A percentile compares a stretch with the other conserved stretches of the same genome.
These are phyloP conservation scores for Rhododendron vialii DNA, from an alignment of 148 eudicot genomes.

Conservation along the genomic window DNA sequence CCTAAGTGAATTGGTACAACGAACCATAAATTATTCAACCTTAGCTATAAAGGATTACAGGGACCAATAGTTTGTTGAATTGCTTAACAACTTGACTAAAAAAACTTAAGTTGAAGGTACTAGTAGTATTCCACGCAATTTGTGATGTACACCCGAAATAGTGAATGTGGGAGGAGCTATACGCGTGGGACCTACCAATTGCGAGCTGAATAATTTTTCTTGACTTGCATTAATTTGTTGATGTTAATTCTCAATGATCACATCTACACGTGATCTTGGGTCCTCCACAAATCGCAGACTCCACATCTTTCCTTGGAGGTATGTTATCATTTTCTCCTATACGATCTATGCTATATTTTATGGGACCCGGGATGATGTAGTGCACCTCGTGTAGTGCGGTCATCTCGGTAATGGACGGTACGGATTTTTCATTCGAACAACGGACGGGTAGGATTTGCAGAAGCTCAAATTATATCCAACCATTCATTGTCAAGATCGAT, in stretches of 20 bases:
- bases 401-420: accelerated
- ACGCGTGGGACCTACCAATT: not conserved
- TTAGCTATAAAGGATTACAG: too few relatives aligned
- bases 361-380: too few relatives aligned
- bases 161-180: too few relatives aligned
- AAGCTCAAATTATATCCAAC: too few relatives aligned
- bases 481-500: too few relatives aligned
- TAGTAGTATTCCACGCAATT: not conserved
- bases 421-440: too few relatives aligned
- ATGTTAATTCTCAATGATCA: not conserved
- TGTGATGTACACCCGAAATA: too few relatives aligned
- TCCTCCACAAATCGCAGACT: not conserved
- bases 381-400: too few relatives aligned
- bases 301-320: not conserved
- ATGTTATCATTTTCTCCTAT: not conserved
- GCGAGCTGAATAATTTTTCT: not conserved
- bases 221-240: not conserved
- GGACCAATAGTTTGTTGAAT: not conserved
- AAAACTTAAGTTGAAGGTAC: too few relatives aligned
- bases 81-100: not conserved
- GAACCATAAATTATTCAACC: too few relatives aligned
- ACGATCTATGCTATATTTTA: not conserved
- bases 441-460: too few relatives aligned
- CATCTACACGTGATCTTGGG: not conserved
- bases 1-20: too few relatives aligned